Conservation (phyloP, 1,284 basidiomycete genomes). For the Cerrena zonata region DNA sequence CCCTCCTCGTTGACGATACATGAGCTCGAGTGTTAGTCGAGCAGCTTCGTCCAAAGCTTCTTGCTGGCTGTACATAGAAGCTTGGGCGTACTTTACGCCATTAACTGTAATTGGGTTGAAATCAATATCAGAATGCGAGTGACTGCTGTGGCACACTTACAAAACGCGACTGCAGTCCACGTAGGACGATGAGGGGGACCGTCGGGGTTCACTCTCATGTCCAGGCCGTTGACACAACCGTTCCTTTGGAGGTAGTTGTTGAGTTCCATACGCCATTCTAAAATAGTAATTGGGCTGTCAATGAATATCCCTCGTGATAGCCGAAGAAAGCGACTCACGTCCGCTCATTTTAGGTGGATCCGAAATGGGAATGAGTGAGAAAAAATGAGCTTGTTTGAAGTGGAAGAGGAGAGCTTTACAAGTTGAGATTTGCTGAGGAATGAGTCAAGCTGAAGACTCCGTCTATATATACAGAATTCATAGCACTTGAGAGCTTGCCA, state of each 20-base stretch:
- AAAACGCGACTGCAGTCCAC: constrained; percentile 28
- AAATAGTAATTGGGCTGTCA: background rate
- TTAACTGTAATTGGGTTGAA: constrained; percentile 16
- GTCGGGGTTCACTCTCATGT: constrained; percentile 22
- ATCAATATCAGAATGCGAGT: no score
- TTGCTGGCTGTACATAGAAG: constrained; percentile 18
- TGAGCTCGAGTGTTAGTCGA: constrained; percentile 24
- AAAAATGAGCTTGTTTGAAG: background rate
- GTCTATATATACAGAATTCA: no score
- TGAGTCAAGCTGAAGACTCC: no score
- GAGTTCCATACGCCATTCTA: constrained; percentile 31
- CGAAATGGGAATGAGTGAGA: background rate
- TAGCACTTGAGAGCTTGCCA: background rate
- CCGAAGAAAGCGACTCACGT: no score
- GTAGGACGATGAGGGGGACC: constrained; percentile 27
- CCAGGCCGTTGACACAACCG: constrained; percentile 21
- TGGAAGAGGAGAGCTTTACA: background rate
- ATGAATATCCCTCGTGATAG: no score
- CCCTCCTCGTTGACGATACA: no score
- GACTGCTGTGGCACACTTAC: constrained; percentile 17
- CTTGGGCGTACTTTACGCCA: constrained; percentile 24
- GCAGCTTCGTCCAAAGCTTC: constrained; percentile 30
- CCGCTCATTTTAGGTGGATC: background rate
- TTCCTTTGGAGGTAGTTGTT: constrained; percentile 32
- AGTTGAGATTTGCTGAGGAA: no score